Percentiles rank a stretch among this genome's conserved stretches.
phyloP scores from a whole-genome alignment of 495 filamentous ascomycete species.

The Thozetella sp. region DNA sequence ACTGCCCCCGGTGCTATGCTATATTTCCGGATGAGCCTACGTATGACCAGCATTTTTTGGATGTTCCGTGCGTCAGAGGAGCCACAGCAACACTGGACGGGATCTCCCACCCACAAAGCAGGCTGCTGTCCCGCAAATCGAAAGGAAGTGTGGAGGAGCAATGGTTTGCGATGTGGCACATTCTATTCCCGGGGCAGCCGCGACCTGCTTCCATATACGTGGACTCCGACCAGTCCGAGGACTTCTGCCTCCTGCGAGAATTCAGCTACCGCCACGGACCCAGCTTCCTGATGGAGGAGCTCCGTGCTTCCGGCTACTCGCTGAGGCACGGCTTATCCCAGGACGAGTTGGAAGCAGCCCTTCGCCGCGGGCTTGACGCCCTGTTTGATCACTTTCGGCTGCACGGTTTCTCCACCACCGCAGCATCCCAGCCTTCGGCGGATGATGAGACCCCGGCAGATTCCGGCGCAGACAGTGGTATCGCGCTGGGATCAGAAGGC shows the following conservation, averaged over 20 bases:
- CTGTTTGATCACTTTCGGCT: slow-evolving; percentile 7
- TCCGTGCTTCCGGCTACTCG: neutral
- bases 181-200: slow-evolving; percentile 15
- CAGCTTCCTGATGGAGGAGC: slow-evolving; percentile 1
- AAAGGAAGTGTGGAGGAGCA: slow-evolving; percentile 5
- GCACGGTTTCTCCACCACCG: neutral
- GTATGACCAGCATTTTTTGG: slow-evolving; percentile 6
- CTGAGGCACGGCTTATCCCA: neutral
- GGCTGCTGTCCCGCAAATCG: slow-evolving; percentile 9
- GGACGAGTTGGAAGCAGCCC: neutral
- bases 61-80: slow-evolving; percentile 6
- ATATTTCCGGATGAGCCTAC: slow-evolving; percentile 10
- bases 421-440: neutral
- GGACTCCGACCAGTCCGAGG: slow-evolving; percentile 13
- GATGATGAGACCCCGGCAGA: neutral
- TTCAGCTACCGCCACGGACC: slow-evolving; percentile 4
- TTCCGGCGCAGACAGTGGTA: neutral
- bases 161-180: slow-evolving; percentile 22
- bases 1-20: slow-evolving; percentile 15
- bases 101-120: slow-evolving; percentile 11
- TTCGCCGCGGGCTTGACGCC: slow-evolving; percentile 3
- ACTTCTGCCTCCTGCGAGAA: slow-evolving; percentile 12
- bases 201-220: slow-evolving; percentile 13
- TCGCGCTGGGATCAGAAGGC: neutral
- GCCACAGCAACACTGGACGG: slow-evolving; percentile 4